phyloP scores from a whole-genome alignment of 2,329 filamentous ascomycete species.

The Erysiphe pulchra region DNA sequence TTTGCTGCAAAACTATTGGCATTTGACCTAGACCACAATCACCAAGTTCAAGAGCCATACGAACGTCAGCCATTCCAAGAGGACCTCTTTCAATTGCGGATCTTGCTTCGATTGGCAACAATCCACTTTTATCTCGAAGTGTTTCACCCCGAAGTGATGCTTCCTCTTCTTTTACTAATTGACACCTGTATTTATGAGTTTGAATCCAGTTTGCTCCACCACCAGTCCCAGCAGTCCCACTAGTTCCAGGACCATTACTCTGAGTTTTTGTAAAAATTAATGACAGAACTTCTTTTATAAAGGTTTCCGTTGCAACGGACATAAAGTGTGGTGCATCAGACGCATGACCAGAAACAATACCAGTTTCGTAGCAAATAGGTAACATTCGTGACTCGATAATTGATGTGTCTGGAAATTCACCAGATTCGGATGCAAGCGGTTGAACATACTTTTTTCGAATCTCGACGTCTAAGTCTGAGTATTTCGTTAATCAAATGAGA shows the following conservation, averaged over 20 bases:
- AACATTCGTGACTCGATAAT: constrained; percentile 39
- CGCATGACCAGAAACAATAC: constrained; percentile 31
- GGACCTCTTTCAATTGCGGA: constrained; percentile 45
- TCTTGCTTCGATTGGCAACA: constrained; percentile 61
- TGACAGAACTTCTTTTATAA: constrained; percentile 39
- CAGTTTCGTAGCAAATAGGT: constrained; percentile 41
- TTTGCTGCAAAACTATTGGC: constrained; percentile 44
- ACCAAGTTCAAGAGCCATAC: constrained; percentile 48
- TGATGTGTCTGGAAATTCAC: constrained; percentile 40
- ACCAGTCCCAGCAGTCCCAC: constrained; percentile 34
- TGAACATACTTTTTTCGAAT: constrained; percentile 39
- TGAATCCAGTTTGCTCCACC: constrained; percentile 46
- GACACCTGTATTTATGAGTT: constrained; percentile 51
- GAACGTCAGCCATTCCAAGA: constrained; percentile 53
- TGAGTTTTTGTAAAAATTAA: constrained; percentile 37
- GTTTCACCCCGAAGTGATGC: constrained; percentile 48
- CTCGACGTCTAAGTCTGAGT: constrained; percentile 35
- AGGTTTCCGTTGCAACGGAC: constrained; percentile 38
- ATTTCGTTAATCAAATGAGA: neutral
- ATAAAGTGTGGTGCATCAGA: constrained; percentile 36
- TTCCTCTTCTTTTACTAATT: constrained; percentile 52
- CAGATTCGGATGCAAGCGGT: constrained; percentile 38
- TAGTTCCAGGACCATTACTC: constrained; percentile 37
- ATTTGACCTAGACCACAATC: constrained; percentile 56
- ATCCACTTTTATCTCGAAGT: constrained; percentile 44